phyloP scores from a whole-genome alignment of 2,329 filamentous ascomycete genomes.

The Nannizzia gypsea region DNA sequence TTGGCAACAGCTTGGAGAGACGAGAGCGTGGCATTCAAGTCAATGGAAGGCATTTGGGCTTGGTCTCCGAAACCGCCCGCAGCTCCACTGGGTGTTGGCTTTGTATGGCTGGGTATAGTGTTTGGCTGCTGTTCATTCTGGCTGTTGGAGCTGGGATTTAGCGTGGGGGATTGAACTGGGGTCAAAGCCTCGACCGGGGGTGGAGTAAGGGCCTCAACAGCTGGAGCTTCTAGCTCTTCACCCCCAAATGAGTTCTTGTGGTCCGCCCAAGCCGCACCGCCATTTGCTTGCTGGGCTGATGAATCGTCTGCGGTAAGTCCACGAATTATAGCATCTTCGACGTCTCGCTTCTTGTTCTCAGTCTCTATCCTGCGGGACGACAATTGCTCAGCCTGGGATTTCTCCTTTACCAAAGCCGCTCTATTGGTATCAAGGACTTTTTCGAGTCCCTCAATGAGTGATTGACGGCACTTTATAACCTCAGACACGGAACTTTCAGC shows the following conservation, averaged over 20 bases:
- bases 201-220: conserved; percentile 42
- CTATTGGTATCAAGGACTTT: conserved; percentile 67
- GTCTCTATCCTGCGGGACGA: conserved; percentile 56
- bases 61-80: neutral
- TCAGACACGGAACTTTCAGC: conserved; percentile 84
- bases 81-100: neutral
- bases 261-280: conserved; percentile 11
- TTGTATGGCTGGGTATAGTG: neutral
- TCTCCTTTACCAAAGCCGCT: conserved; percentile 56
- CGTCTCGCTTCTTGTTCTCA: conserved; percentile 72
- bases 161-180: conserved; percentile 39
- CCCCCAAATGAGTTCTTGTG: neutral
- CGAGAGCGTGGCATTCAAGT: neutral
- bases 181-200: conserved; percentile 80
- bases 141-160: conserved; percentile 12
- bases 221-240: conserved; percentile 13
- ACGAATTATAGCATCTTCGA: conserved; percentile 84
- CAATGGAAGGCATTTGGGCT: neutral
- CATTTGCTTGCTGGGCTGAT: conserved; percentile 35
- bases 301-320: conserved; percentile 55
- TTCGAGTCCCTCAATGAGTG: conserved; percentile 68
- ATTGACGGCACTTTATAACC: conserved; percentile 71
- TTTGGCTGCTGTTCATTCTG: neutral
- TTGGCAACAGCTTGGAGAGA: neutral
- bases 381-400: conserved; percentile 53